Conservation (phyloP, 495 filamentous ascomycete genomes). For the Platismatia glauca region DNA sequence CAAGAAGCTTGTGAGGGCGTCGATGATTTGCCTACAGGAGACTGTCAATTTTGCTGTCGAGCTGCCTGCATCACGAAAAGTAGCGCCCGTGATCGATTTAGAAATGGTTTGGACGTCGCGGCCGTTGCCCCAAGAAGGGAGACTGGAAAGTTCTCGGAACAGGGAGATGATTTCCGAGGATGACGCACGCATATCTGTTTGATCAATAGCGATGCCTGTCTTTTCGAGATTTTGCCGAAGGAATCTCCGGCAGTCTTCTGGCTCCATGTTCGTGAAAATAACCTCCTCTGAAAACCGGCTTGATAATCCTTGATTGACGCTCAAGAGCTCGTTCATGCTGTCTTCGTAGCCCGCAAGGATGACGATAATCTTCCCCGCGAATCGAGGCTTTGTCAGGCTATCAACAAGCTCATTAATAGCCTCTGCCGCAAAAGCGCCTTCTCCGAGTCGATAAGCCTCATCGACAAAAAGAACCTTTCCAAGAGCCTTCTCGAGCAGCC, state of each 20-base stretch:
- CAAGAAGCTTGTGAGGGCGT: no score
- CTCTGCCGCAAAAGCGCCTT: slow-evolving; percentile 53
- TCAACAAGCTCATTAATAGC: slow-evolving; percentile 69
- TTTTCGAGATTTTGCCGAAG: no score
- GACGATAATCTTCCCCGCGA: slow-evolving; percentile 54
- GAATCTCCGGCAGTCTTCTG: no score
- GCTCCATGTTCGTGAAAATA: slow-evolving; percentile 32
- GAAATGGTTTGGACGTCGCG: no score
- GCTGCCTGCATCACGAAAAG: neutral
- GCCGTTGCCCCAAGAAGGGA: no score
- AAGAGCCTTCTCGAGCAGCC: slow-evolving; percentile 35
- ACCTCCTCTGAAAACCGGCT: slow-evolving; percentile 46
- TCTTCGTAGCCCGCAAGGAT: slow-evolving; percentile 67
- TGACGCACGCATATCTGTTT: no score
- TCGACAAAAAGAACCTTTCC: slow-evolving; percentile 57
- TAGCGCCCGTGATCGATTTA: no score
- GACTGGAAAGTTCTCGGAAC: no score
- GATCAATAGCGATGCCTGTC: no score
- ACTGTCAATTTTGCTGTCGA: no score
- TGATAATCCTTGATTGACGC: slow-evolving; percentile 40
- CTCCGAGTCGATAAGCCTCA: slow-evolving; percentile 51
- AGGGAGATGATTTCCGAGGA: no score
- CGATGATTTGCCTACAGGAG: no score
- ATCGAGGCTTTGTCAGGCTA: slow-evolving; percentile 55
- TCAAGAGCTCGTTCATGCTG: slow-evolving; percentile 64